phyloP scores from a whole-genome alignment of 106 monocot species.

The Triglochin maritima region DNA sequence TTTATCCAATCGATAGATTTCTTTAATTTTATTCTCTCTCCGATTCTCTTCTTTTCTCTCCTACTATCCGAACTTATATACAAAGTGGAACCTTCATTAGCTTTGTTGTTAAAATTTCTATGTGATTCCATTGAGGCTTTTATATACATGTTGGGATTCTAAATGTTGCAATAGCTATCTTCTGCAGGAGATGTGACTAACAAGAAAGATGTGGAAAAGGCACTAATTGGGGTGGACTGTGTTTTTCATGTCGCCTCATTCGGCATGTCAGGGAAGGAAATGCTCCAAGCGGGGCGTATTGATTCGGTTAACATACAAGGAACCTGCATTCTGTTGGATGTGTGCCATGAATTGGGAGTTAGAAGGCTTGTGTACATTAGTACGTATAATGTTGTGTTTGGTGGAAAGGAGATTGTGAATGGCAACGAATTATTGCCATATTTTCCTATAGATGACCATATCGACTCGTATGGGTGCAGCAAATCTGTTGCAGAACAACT shows the following conservation, averaged over 20 bases:
- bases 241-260: constrained; percentile 97
- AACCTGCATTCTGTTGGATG: constrained; percentile 85
- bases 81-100: too few species aligned
- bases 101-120: too few species aligned
- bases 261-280: constrained; percentile 98
- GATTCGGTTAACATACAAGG: constrained; percentile 81
- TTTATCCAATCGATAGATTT: too few species aligned
- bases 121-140: too few species aligned
- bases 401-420: constrained; percentile 83
- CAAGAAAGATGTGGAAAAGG: constrained; percentile 64
- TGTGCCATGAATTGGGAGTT: constrained; percentile 66
- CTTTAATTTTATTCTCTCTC: too few species aligned
- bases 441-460: constrained; percentile 83
- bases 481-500: constrained; percentile 92
- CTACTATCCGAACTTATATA: too few species aligned
- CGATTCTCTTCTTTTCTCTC: too few species aligned
- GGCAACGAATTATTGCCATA: constrained; percentile 77
- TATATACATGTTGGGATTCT: too few species aligned
- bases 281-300: constrained; percentile 63
- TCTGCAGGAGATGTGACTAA: constrained; percentile 59
- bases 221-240: constrained; percentile 58
- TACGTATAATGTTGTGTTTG: constrained; percentile 97
- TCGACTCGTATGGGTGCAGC: constrained; percentile 86
- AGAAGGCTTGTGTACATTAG: constrained; percentile 86
- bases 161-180: too few species aligned